phyloP scores from a whole-genome alignment of 1,284 basidiomycete genomes.

The Leucoagaricus sp. region DNA sequence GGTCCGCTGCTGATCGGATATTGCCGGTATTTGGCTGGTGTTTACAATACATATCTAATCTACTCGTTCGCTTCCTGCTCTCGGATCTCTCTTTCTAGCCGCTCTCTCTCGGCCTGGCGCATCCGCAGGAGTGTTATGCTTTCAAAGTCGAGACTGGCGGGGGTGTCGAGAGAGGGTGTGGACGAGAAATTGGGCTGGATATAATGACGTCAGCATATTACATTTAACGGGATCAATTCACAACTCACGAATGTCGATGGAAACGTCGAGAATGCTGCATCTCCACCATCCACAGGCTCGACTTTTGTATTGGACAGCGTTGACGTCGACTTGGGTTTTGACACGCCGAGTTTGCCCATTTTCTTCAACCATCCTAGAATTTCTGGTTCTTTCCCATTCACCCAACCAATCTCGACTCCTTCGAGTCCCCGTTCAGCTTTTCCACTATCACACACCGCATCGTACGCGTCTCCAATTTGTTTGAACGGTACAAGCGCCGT shows the following conservation, averaged over 20 bases:
- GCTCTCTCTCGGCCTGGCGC: slow-evolving; percentile 76
- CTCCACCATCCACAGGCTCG: slow-evolving; percentile 20
- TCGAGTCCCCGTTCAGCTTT: slow-evolving; percentile 48
- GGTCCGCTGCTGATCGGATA: neutral
- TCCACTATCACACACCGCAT: slow-evolving; percentile 64
- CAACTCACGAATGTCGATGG: slow-evolving; percentile 57
- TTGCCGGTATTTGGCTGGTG: slow-evolving; percentile 12
- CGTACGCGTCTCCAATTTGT: slow-evolving; percentile 72
- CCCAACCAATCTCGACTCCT: slow-evolving; percentile 69
- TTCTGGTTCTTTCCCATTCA: slow-evolving; percentile 69
- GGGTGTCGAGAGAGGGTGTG: slow-evolving; percentile 22
- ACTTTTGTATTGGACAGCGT: neutral
- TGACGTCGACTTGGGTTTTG: neutral
- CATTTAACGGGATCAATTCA: slow-evolving; percentile 6
- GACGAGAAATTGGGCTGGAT: slow-evolving; percentile 32
- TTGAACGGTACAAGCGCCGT: slow-evolving; percentile 75
- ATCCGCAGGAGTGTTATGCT: slow-evolving; percentile 80
- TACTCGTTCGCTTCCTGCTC: slow-evolving; percentile 55
- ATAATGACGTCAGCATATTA: neutral
- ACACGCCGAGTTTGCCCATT: slow-evolving; percentile 57
- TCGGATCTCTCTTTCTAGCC: slow-evolving; percentile 74
- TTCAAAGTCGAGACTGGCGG: slow-evolving; percentile 68
- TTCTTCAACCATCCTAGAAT: slow-evolving; percentile 77
- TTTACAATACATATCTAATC: slow-evolving; percentile 2
- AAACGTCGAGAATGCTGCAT: slow-evolving; percentile 59